Base-by-base conservation (phyloP, 768 basidiomycete genomes). In the Tremella fuciformis region DNA sequence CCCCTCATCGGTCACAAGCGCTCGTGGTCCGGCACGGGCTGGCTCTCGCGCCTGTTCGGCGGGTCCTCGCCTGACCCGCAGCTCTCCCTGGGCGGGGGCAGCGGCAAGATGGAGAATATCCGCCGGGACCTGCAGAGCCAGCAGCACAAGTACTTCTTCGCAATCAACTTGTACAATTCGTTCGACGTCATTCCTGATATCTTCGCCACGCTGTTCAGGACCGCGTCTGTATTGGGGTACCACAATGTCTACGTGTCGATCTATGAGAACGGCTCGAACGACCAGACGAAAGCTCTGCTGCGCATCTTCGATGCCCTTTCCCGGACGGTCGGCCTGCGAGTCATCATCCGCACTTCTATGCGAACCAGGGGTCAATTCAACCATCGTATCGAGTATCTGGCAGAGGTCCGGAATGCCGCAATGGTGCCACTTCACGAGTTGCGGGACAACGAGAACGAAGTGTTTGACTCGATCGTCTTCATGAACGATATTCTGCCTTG, bases 401-500 rank as follows among this genome's bases (percentile, higher is more conserved):
- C 96, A n/a, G 94, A 99, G 74, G 94, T 99, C n/a, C 88, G 96
- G 60, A 98, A 99, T 76, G 87, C 91, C 24, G 96, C 96, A 13
- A 89, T 99, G 76, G 91, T 89, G 1, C 96, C 96, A 1, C 81
- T 98, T 21, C 88, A 94, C 79, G 96, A 98, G 71, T 83, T 96
- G 38, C 83, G 96, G 40, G 93, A 96, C 74, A 80, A 86, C 22
- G 86, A 92, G 74, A 88, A 88, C 74, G 94, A 98, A 78, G 87
- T 89, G 67, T 99, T 98, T 66, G 94, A 99, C 79, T 85, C 87
- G 38, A 89, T 99, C 80, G 81, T 98, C 60, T 99, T 99, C 83
- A 98, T 98, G 92, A 99, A 99, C 83, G 96, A 99, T 77, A 87
- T 99, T 78, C 81, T 99, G 9, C 96, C 96, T 19, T 99, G 96